Conservation (phyloP, 768 basidiomycete genomes). For the Suillus clintonianus region DNA sequence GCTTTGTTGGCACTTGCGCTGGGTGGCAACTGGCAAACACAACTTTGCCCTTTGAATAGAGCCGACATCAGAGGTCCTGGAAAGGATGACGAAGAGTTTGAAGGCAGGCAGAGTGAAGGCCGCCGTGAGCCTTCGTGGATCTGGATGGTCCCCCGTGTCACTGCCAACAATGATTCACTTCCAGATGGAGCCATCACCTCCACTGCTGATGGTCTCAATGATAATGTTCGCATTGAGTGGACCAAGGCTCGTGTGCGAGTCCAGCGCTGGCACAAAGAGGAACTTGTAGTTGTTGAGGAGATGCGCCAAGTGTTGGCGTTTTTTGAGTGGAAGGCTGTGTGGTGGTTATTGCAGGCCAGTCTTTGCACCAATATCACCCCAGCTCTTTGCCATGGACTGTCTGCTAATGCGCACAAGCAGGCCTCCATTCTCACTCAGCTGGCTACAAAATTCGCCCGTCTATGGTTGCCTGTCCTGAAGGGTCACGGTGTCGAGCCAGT, state of each 20-base stretch:
- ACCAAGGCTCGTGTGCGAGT: slow-evolving; percentile 4
- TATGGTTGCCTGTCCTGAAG: no score
- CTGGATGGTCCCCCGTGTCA: background rate
- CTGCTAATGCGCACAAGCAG: no score
- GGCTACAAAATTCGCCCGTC: background rate
- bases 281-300: slow-evolving; percentile 1
- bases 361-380: background rate
- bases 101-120: background rate
- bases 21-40: no score
- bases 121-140: background rate
- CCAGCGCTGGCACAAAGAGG: slow-evolving; percentile 4
- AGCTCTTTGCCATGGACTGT: background rate
- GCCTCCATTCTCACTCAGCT: no score
- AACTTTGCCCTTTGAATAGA: no score
- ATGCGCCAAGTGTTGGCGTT: slow-evolving; percentile 9
- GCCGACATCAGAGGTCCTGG: background rate
- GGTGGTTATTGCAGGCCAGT: slow-evolving; percentile 15
- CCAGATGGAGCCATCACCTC: no score
- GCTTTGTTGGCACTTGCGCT: no score
- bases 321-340: slow-evolving; percentile 20
- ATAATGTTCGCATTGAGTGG: slow-evolving; percentile 3
- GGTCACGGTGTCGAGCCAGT: no score
- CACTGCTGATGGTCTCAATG: background rate
- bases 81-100: background rate
- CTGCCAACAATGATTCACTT: background rate